Percentiles rank a stretch among this genome's conserved stretches.
phyloP scores from a whole-genome alignment of 805 yeast species.

The Pichia thaimueangensis region DNA sequence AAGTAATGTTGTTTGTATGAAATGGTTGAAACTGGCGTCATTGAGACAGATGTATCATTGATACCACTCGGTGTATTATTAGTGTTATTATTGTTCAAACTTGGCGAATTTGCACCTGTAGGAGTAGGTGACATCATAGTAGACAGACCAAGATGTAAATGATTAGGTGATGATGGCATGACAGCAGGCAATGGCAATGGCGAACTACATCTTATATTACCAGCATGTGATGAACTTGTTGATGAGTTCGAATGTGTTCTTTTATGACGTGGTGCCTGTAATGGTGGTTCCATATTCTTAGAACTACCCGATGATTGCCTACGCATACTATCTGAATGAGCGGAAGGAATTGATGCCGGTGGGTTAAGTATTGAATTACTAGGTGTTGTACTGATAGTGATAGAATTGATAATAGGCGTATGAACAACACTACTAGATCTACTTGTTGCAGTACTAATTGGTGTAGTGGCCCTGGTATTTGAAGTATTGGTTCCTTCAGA shows the following conservation, averaged over 20 bases:
- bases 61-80: background rate
- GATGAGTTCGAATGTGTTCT: conserved; percentile 38
- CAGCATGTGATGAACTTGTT: conserved; percentile 27
- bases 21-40: conserved; percentile 21
- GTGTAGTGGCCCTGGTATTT: conserved; percentile 4
- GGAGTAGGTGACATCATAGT: conserved; percentile 5
- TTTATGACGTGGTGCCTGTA: conserved; percentile 30
- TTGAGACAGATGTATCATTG: background rate
- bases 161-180: conserved; percentile 30
- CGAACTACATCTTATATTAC: conserved; percentile 23
- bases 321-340: no score
- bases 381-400: background rate
- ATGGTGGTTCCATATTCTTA: conserved; percentile 28
- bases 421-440: background rate
- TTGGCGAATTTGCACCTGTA: background rate
- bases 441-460: background rate
- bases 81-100: background rate
- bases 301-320: conserved; percentile 1
- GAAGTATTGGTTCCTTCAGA: conserved; percentile 2
- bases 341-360: no score
- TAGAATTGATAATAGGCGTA: background rate
- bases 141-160: conserved; percentile 8
- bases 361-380: background rate
- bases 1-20: conserved; percentile 37
- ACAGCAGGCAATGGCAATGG: conserved; percentile 41